These are phyloP conservation scores for Starmerella khaoyaiensis DNA, from an alignment of 805 yeast genomes.

Conservation along the genomic window DNA sequence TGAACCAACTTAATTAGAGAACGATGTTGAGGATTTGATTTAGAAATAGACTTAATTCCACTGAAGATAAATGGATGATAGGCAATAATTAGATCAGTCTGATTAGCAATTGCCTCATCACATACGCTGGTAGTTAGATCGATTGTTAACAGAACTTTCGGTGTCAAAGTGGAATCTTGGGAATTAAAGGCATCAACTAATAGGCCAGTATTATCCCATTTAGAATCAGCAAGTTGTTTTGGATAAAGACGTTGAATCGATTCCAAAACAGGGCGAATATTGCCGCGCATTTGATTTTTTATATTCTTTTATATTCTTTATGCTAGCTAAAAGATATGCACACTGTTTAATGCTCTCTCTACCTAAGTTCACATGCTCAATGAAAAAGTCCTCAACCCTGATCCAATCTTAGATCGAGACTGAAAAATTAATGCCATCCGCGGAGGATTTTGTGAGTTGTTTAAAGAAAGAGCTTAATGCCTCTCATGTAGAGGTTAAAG, in stretches of 20 bases:
- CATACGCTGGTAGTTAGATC: conserved; percentile 77
- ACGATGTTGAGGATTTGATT: conserved; percentile 66
- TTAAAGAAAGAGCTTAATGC: conserved; percentile 51
- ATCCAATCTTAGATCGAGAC: background rate
- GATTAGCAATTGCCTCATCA: conserved; percentile 58
- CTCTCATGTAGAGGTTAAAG: conserved; percentile 55
- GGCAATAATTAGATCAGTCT: conserved; percentile 55
- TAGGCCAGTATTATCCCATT: conserved; percentile 96
- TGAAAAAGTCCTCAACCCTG: background rate
- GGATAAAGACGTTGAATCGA: conserved; percentile 67
- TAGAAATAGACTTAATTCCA: conserved; percentile 62
- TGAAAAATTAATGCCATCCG: conserved; percentile 9
- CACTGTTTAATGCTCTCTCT: background rate
- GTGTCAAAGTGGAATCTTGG: conserved; percentile 21
- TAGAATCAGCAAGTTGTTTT: conserved; percentile 57
- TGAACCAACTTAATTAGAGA: conserved; percentile 61
- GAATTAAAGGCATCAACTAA: conserved; percentile 47
- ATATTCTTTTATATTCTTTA: background rate
- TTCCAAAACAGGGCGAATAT: conserved; percentile 14
- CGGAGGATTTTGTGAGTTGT: conserved; percentile 13
- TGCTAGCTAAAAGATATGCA: background rate
- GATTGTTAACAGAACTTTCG: conserved; percentile 50
- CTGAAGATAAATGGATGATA: conserved; percentile 92
- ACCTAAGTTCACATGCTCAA: background rate
- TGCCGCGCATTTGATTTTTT: background rate